Conservation (phyloP, 345 rosid genomes). For the Melaleuca quinquenervia region DNA sequence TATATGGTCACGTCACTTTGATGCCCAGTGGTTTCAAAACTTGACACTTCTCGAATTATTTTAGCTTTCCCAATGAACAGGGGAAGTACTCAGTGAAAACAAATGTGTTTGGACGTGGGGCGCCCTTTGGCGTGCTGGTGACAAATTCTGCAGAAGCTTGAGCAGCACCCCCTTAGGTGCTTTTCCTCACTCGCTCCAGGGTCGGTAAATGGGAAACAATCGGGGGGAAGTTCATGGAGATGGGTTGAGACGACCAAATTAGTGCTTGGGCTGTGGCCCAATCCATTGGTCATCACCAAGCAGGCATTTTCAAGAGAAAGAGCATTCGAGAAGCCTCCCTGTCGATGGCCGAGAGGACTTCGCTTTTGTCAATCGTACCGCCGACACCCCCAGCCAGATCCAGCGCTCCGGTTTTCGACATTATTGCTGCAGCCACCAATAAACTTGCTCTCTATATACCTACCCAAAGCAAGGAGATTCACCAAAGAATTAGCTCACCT, state of each 20-base stretch:
- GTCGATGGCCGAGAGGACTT: slow-evolving; percentile 81
- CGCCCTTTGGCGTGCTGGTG: too few species aligned
- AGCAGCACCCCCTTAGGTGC: background rate
- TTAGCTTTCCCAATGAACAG: background rate
- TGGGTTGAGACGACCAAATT: background rate
- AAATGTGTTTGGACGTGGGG: background rate
- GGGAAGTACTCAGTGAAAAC: background rate
- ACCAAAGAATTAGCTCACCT: background rate
- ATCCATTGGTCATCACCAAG: background rate
- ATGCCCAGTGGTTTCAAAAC: background rate
- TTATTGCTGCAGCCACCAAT: background rate
- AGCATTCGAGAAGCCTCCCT: slow-evolving; percentile 13
- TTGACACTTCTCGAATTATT: background rate
- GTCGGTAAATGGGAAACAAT: background rate
- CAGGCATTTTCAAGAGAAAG: background rate
- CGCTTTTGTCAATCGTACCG: slow-evolving; percentile 64
- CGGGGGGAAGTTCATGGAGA: background rate
- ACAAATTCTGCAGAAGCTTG: background rate
- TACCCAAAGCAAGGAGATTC: background rate
- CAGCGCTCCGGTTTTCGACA: slow-evolving; percentile 54
- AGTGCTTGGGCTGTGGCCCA: background rate
- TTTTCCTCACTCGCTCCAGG: too few species aligned
- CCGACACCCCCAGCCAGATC: slow-evolving; percentile 92
- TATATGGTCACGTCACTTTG: background rate
- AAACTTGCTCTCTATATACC: background rate